phyloP scores from a whole-genome alignment of 1,139 yeast genomes.

The Protomyces pachydermus region DNA sequence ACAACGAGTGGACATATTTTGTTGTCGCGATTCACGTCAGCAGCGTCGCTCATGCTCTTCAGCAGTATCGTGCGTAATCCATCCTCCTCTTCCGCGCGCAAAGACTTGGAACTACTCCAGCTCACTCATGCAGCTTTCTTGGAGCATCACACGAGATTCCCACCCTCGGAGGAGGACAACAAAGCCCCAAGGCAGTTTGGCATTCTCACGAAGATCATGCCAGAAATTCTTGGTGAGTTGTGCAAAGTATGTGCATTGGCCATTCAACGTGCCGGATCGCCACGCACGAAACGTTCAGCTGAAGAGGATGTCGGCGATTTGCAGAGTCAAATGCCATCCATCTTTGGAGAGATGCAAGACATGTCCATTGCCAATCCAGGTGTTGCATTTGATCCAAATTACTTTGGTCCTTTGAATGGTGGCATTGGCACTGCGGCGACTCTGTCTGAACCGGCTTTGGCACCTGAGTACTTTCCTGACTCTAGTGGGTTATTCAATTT shows the following conservation, averaged over 20 bases:
- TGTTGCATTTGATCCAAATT: neutral
- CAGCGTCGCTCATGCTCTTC: slow-evolving; percentile 9
- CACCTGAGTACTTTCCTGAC: neutral
- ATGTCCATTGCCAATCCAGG: neutral
- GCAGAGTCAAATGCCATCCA: neutral
- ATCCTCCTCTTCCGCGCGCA: neutral
- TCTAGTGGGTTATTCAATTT: neutral
- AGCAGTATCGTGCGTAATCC: slow-evolving; percentile 6
- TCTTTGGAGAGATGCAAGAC: no score
- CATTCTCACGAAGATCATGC: neutral
- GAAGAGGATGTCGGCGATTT: neutral
- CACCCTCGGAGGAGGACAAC: neutral
- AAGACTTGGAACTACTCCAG: neutral
- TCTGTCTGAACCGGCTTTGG: neutral
- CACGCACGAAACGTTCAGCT: neutral
- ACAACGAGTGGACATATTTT: neutral
- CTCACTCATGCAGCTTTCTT: neutral
- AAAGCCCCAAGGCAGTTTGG: neutral
- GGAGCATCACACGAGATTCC: neutral
- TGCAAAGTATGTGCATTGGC: neutral
- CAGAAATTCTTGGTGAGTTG: neutral
- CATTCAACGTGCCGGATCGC: neutral
- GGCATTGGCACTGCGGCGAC: neutral
- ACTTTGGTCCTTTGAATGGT: neutral
- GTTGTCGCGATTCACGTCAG: neutral